Conservation (phyloP, 2,329 filamentous ascomycete species). For the Colletotrichum abscissum region DNA sequence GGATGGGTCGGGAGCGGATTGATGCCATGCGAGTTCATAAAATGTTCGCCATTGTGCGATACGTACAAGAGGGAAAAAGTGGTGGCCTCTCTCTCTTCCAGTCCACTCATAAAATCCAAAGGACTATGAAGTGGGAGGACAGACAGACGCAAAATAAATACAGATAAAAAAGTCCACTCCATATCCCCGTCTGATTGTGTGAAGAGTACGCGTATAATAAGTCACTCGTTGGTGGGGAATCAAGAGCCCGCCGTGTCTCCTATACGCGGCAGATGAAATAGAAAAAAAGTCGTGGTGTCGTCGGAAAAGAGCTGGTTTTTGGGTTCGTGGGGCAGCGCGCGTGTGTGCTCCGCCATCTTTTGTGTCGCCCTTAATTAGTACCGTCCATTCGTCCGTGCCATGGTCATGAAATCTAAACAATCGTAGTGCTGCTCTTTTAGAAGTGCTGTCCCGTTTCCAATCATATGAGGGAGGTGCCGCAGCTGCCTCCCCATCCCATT, state of each 20-base stretch:
- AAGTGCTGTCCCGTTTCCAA: slow-evolving; percentile 10
- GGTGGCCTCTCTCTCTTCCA: not conserved
- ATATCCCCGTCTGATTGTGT: slow-evolving; percentile 12
- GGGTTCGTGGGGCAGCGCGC: not conserved
- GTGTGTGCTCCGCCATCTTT: not conserved
- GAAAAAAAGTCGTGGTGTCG: slow-evolving; percentile 18
- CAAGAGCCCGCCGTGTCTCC: slow-evolving; percentile 23
- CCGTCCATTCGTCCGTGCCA: slow-evolving; percentile 7
- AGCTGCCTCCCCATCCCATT: not conserved
- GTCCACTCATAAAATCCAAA: not conserved
- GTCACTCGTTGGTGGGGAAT: slow-evolving; percentile 26
- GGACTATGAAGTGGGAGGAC: not conserved
- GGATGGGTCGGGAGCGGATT: not conserved
- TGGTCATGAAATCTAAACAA: slow-evolving; percentile 32
- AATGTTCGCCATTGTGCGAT: slow-evolving; percentile 17
- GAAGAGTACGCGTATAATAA: slow-evolving; percentile 31
- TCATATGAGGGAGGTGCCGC: not conserved
- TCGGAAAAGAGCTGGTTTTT: slow-evolving; percentile 2
- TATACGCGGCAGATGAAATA: slow-evolving; percentile 7
- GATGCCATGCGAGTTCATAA: not conserved
- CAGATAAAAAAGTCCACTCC: slow-evolving; percentile 3
- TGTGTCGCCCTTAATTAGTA: slow-evolving; percentile 13
- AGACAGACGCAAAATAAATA: slow-evolving; percentile 20
- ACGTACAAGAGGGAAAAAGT: slow-evolving; percentile 18
- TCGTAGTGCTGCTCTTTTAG: slow-evolving; percentile 17